phyloP scores from a whole-genome alignment of 768 basidiomycete genomes.

The Calocybe gangraenosa region DNA sequence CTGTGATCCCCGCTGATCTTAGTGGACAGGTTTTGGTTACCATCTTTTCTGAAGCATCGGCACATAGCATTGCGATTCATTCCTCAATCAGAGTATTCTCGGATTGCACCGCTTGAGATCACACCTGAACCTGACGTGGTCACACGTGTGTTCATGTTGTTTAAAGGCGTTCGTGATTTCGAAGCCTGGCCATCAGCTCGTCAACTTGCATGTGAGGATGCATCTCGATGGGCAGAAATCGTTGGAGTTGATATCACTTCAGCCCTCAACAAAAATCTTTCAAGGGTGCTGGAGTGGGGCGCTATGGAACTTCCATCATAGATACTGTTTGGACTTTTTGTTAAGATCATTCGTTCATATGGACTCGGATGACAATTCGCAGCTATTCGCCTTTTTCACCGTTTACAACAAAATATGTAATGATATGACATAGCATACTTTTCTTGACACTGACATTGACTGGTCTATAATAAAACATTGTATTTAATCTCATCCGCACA shows the following conservation, averaged over 20 bases:
- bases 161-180: slow-evolving; percentile 27
- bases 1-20: not conserved
- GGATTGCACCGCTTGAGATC: slow-evolving; percentile 32
- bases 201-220: slow-evolving; percentile 17
- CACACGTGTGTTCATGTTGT: slow-evolving; percentile 45
- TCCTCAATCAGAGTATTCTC: slow-evolving; percentile 37
- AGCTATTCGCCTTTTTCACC: no score
- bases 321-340: not conserved
- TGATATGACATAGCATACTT: no score
- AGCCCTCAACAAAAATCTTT: slow-evolving; percentile 24
- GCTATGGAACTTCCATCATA: slow-evolving; percentile 35
- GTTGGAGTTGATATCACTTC: slow-evolving; percentile 29
- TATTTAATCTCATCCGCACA: no score
- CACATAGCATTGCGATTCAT: slow-evolving; percentile 42
- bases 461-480: no score
- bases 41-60: slow-evolving; percentile 32
- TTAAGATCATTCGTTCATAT: no score
- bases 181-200: slow-evolving; percentile 25
- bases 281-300: slow-evolving; percentile 44
- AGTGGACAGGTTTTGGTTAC: slow-evolving; percentile 38
- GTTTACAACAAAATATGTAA: no score
- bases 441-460: no score
- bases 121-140: slow-evolving; percentile 38
- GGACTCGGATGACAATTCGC: no score
- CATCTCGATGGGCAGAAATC: slow-evolving; percentile 25